phyloP scores from a whole-genome alignment of 2,329 filamentous ascomycete species.

The Emericellopsis atlantica region DNA sequence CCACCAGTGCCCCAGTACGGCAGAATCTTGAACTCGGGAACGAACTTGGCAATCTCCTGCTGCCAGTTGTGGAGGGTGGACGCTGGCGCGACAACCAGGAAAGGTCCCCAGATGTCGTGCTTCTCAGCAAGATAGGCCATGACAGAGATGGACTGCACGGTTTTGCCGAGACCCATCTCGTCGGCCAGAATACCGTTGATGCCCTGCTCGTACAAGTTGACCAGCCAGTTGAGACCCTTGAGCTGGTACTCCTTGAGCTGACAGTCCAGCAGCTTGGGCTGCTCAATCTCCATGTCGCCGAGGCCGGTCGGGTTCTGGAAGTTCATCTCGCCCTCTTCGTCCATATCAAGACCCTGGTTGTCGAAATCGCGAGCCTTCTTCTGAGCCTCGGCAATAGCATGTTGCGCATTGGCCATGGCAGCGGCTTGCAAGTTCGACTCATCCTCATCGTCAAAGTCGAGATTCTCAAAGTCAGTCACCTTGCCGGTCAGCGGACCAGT shows the following conservation, averaged over 20 bases:
- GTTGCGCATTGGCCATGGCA: conserved; percentile 91
- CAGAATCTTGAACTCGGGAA: conserved; percentile 86
- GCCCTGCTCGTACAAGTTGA: conserved; percentile 97
- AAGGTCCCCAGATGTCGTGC: conserved; percentile 97
- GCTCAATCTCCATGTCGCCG: conserved; percentile 85
- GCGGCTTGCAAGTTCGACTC: conserved; percentile 70
- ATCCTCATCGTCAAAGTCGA: conserved; percentile 93
- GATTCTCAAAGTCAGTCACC: conserved; percentile 86
- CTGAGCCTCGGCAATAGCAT: conserved; percentile 88
- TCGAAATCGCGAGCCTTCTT: conserved; percentile 91
- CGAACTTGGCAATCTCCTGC: conserved; percentile 91
- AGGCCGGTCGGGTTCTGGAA: conserved; percentile 97
- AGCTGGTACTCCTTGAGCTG: conserved; percentile 98
- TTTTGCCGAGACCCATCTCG: conserved; percentile 99
- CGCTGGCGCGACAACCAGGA: conserved; percentile 89
- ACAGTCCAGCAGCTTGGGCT: conserved; percentile 85
- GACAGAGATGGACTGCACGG: conserved; percentile 95
- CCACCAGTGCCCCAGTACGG: conserved; percentile 95
- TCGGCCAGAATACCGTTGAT: conserved; percentile 99
- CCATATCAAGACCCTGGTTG: conserved; percentile 54
- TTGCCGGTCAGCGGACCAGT: conserved; percentile 47
- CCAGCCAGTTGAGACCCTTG: conserved; percentile 98
- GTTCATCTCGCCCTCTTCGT: conserved; percentile 96
- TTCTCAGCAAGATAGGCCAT: conserved; percentile 98
- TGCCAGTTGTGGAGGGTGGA: conserved; percentile 99